phyloP scores from a whole-genome alignment of 345 rosid species.

The Arabidopsis thaliana region TAIR10.1 NC_003070.9:28225501-28226000 shows the following conservation, averaged over 20 bases:
- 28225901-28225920: background rate
- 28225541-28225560: constrained; percentile 91
- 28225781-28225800: background rate
- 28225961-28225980: constrained; percentile 93
- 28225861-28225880: background rate
- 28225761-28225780: constrained; percentile 68
- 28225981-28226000: constrained; percentile 98
- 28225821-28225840: background rate
- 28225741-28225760: constrained; percentile 68
- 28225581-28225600: constrained; percentile 93
- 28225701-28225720: constrained; percentile 94
- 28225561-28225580: constrained; percentile 96
- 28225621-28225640: constrained; percentile 78
- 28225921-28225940: background rate
- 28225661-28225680: constrained; percentile 97
- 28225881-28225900: background rate
- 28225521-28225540: constrained; percentile 25
- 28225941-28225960: constrained; percentile 62
- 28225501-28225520: background rate
- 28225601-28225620: constrained; percentile 91
- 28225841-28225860: background rate
- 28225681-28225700: constrained; percentile 95
- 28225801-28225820: background rate
- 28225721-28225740: constrained; percentile 91
- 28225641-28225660: constrained; percentile 92